phyloP scores from a whole-genome alignment of 345 rosid species.

The Brassica nigra region DNA sequence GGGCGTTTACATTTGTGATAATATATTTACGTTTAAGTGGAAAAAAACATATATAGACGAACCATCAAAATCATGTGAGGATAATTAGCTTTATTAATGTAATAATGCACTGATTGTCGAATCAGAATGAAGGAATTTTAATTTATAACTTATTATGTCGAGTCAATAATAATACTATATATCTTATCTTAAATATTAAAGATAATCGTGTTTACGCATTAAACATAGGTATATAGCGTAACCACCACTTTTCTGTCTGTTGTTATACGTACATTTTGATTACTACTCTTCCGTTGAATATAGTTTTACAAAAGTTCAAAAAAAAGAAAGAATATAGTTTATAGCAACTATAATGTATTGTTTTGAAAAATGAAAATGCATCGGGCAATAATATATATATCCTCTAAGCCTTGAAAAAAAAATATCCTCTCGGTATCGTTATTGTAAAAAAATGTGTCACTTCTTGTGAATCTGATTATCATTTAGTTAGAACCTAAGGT shows the following conservation, averaged over 20 bases:
- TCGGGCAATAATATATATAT: not conserved
- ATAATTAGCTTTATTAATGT: not conserved
- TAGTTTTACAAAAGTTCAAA: not conserved
- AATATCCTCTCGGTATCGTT: not conserved
- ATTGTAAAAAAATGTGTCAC: not conserved
- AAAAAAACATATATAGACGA: not conserved
- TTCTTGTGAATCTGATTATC: not conserved
- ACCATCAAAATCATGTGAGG: not conserved
- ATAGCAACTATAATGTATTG: not conserved
- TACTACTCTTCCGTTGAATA: not conserved
- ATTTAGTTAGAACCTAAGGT: not conserved
- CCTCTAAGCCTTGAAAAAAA: no score
- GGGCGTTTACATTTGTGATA: not conserved
- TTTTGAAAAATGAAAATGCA: not conserved
- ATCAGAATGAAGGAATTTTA: not conserved
- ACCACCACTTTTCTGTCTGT: slow-evolving; percentile 33
- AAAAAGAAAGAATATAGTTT: no score
- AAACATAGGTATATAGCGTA: slow-evolving; percentile 21
- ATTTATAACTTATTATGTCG: slow-evolving; percentile 8
- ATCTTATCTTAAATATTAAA: slow-evolving; percentile 1
- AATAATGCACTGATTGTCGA: slow-evolving; percentile 1
- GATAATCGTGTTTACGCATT: not conserved
- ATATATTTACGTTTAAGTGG: not conserved
- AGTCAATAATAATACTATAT: not conserved
- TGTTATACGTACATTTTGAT: slow-evolving; percentile 29